phyloP scores from a whole-genome alignment of 768 basidiomycete genomes.

The Chalciporus sphaerocephalus region DNA sequence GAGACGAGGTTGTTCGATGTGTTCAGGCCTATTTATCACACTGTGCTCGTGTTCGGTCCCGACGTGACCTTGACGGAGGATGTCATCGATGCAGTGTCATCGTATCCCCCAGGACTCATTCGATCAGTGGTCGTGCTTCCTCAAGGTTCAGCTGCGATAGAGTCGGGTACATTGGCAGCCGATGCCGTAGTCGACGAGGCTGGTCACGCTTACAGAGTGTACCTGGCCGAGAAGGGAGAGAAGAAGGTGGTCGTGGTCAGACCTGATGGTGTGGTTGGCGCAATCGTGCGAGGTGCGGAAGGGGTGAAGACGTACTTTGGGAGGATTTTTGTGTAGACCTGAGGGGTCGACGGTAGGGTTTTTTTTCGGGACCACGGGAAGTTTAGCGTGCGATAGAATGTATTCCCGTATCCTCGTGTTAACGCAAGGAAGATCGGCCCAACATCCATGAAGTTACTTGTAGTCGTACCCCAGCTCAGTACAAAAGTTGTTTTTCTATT shows the following conservation, averaged over 20 bases:
- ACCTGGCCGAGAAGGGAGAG: constrained; percentile 30
- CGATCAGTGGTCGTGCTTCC: constrained; percentile 15
- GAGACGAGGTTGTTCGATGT: constrained; percentile 9
- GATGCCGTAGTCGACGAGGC: constrained; percentile 34
- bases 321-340: constrained; percentile 12
- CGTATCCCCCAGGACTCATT: constrained; percentile 5
- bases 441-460: no score
- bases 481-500: no score
- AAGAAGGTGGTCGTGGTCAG: constrained; percentile 35
- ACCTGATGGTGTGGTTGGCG: constrained; percentile 44
- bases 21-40: constrained; percentile 1
- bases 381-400: no score
- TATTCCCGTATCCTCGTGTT: no score
- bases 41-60: constrained; percentile 27
- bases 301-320: constrained; percentile 20
- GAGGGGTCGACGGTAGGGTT: no score
- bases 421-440: no score
- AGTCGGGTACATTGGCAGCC: constrained; percentile 13
- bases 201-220: constrained; percentile 39
- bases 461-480: no score
- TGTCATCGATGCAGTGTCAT: constrained; percentile 7
- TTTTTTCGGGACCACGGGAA: no score
- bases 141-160: neutral
- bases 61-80: neutral
- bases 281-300: constrained; percentile 16